Percentiles rank a stretch among this genome's conserved stretches.
Conservation (phyloP, 176 grass and related monocot species). For the Phoenix dactylifera region DNA sequence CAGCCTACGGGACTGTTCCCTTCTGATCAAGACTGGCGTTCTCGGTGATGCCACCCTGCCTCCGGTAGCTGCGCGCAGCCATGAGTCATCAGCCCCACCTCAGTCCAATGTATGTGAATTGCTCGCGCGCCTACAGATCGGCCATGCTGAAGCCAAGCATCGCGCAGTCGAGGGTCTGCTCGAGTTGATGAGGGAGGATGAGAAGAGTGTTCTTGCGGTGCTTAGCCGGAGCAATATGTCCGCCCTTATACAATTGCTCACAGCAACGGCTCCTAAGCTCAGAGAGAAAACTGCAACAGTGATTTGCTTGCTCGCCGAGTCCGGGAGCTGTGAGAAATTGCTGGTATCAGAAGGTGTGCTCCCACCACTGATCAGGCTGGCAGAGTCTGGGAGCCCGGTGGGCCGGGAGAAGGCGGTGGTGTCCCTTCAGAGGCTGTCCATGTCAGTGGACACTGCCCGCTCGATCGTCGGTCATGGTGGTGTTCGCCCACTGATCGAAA, state of each 20-base stretch:
- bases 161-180: conserved; percentile 66
- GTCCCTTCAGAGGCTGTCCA: conserved; percentile 73
- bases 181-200: conserved; percentile 64
- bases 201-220: conserved; percentile 69
- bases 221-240: conserved; percentile 72
- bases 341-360: conserved; percentile 76
- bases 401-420: conserved; percentile 88
- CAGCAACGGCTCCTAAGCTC: conserved; percentile 57
- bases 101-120: conserved; percentile 66
- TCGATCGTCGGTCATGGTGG: conserved; percentile 69
- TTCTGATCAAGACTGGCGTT: conserved; percentile 88
- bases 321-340: conserved; percentile 56
- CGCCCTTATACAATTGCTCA: conserved; percentile 77
- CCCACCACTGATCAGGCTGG: conserved; percentile 60
- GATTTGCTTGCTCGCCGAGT: conserved; percentile 66
- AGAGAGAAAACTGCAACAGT: conserved; percentile 73
- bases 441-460: conserved; percentile 58
- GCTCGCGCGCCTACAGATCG: conserved; percentile 83
- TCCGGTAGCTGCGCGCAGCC: neutral
- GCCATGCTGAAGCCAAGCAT: conserved; percentile 82
- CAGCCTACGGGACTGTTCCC: conserved; percentile 70
- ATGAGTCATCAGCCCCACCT: neutral
- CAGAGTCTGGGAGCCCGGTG: conserved; percentile 69
- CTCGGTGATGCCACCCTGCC: conserved; percentile 47
- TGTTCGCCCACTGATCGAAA: conserved; percentile 69